Evolutionary conservation across 2,329 filamentous ascomycete genomes (phyloP).

Genomic region (Aspergillus quadricinctus): DNA sequence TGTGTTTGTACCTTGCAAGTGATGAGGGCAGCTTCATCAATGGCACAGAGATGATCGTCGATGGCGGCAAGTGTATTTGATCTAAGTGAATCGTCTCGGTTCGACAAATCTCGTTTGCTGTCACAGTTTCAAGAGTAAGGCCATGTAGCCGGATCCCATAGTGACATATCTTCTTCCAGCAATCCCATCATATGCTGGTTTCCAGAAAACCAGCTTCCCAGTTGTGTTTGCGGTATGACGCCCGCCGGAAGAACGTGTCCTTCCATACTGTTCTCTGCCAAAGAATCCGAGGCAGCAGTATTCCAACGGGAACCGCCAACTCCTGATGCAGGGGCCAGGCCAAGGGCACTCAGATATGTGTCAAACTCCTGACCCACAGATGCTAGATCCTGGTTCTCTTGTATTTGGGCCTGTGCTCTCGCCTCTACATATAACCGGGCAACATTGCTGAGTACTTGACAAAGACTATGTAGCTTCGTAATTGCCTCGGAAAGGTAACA

Average conservation of each 20-base stretch:
- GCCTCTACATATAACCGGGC: slow-evolving; percentile 60
- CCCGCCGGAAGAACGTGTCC: slow-evolving; percentile 1
- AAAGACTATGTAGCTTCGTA: slow-evolving; percentile 59
- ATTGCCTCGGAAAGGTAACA: slow-evolving; percentile 55
- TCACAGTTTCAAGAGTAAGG: background rate
- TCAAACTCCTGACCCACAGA: slow-evolving; percentile 59
- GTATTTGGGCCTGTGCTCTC: slow-evolving; percentile 52
- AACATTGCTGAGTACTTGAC: slow-evolving; percentile 58
- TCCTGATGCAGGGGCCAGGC: slow-evolving; percentile 48
- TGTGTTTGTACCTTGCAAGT: slow-evolving; percentile 65
- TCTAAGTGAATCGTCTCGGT: background rate
- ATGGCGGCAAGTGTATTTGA: slow-evolving; percentile 48
- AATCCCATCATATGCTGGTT: slow-evolving; percentile 62
- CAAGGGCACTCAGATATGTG: slow-evolving; percentile 60
- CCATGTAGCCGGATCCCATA: slow-evolving; percentile 21
- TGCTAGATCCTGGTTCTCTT: slow-evolving; percentile 44
- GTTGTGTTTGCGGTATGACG: slow-evolving; percentile 29
- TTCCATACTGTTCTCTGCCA: slow-evolving; percentile 11
- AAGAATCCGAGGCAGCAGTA: background rate
- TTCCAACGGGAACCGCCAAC: slow-evolving; percentile 9
- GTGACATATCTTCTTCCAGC: slow-evolving; percentile 56
- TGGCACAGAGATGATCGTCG: slow-evolving; percentile 65
- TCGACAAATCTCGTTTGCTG: background rate
- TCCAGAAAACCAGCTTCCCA: slow-evolving; percentile 64
- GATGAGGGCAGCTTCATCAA: slow-evolving; percentile 70